A percentile compares a stretch with the other conserved stretches of the same genome.
Conservation (phyloP, 768 basidiomycete species). For the Termitomyces sp. region DNA sequence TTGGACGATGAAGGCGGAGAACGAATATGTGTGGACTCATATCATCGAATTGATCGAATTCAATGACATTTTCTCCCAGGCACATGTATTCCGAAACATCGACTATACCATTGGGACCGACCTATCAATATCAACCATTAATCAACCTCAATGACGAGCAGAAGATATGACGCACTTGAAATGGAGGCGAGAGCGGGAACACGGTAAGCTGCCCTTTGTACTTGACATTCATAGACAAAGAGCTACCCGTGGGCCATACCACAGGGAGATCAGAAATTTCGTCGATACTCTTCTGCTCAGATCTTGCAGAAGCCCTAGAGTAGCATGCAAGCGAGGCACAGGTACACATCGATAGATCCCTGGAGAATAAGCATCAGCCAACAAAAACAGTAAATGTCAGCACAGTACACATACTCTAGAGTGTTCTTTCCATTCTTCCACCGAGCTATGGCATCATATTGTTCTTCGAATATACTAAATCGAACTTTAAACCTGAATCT, state of each 20-base stretch:
- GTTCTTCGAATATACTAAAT: conserved; percentile 23
- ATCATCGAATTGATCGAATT: conserved; percentile 40
- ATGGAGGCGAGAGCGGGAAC: conserved; percentile 41
- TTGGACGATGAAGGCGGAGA: conserved; percentile 50
- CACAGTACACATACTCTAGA: conserved; percentile 26
- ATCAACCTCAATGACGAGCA: background rate
- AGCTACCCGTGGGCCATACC: conserved; percentile 41
- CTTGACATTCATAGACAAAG: conserved; percentile 32
- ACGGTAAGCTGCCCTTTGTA: conserved; percentile 24
- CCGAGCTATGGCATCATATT: conserved; percentile 24
- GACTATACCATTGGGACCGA: conserved; percentile 45
- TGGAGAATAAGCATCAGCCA: conserved; percentile 12
- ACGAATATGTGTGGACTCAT: conserved; percentile 44
- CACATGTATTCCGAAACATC: conserved; percentile 47
- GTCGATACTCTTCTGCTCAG: conserved; percentile 16
- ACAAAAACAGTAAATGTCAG: conserved; percentile 1
- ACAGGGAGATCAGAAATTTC: conserved; percentile 27
- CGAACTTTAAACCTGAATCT: conserved; percentile 8
- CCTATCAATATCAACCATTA: conserved; percentile 22
- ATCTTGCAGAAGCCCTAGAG: conserved; percentile 20
- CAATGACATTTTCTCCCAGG: conserved; percentile 39
- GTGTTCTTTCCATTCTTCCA: conserved; percentile 38
- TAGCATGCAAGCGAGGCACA: conserved; percentile 49
- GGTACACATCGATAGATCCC: conserved; percentile 31
- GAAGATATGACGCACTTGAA: conserved; percentile 26